Conservation (phyloP, 1,284 basidiomycete species). For the Rhodotorula sp. region DNA sequence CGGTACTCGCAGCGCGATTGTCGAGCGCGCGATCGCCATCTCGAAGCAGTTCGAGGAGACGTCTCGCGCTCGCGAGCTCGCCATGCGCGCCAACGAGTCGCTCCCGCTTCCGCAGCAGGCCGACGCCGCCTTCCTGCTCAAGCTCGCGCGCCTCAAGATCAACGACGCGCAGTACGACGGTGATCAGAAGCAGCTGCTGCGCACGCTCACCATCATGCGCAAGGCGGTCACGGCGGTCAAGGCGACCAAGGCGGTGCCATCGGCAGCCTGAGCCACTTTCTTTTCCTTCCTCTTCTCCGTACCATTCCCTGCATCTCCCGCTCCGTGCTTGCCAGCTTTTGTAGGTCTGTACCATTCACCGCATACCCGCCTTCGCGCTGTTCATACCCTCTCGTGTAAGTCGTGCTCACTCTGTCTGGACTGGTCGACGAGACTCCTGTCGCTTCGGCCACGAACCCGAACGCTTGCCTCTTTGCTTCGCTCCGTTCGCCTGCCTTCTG, state of each 20-base stretch:
- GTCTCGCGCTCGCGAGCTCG: slow-evolving; percentile 63
- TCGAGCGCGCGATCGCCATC: slow-evolving; percentile 80
- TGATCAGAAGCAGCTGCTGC: slow-evolving; percentile 18
- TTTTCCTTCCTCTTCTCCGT: too few species aligned
- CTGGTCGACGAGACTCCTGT: too few species aligned
- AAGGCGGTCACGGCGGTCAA: slow-evolving; percentile 3
- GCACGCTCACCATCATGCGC: slow-evolving; percentile 25
- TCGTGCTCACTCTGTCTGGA: too few species aligned
- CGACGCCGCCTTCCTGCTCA: slow-evolving; percentile 73
- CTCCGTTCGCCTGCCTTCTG: too few species aligned
- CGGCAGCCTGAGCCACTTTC: not conserved
- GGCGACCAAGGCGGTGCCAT: not conserved
- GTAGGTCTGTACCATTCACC: not conserved
- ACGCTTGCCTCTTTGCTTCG: too few species aligned
- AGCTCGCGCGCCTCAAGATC: slow-evolving; percentile 26
- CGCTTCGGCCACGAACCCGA: too few species aligned
- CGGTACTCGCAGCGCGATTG: slow-evolving; percentile 53
- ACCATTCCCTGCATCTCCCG: not conserved
- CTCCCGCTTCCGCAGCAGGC: slow-evolving; percentile 78
- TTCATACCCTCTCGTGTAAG: not conserved
- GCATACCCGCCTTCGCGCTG: not conserved
- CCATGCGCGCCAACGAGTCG: slow-evolving; percentile 63
- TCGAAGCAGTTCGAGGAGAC: slow-evolving; percentile 76
- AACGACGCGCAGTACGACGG: not conserved
- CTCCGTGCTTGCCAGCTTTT: not conserved